Base-by-base conservation (phyloP, 2,329 filamentous ascomycete genomes). In the Epichloe uncinata region DNA sequence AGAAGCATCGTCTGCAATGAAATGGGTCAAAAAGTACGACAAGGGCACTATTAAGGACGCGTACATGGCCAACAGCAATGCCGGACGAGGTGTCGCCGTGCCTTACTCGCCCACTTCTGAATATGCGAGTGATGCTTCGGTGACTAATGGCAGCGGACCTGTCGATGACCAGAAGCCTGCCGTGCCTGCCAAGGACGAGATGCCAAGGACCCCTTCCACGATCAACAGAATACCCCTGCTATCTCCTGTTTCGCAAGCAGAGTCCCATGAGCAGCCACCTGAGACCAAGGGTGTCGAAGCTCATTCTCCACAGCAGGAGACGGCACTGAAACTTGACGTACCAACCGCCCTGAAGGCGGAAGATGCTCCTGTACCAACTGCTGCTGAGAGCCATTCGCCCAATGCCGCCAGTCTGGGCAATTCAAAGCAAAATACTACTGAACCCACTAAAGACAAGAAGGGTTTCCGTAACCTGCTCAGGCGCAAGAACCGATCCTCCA, bases 1-100 rank as follows among this genome's bases (percentile, higher is more conserved):
- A 48, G 93, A 95, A 64, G 91, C 90, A 16, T 93, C 86, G 8
- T 86, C 89, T 22, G 93, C 93, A 1, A 84, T 98, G 82, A 95
- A 95, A 66, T 98, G 93, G 93, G 88, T 91, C 34, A 91, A 77
- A 66, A 89, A 89, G 60, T 97, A 96, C 63, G 93, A 97, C 68
- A 94, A 93, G 68, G 83, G 93, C 60, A 75, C 84, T 7, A 84
- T 95, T 54, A 82, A 89, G 49, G 82, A 87, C 55, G 82, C 87
- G n/a, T 97, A 97, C 66, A 74, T 97, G 47, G 79, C 81, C 43
- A 83, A 94, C 61, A 72, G 70, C 45, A 79, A 75, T 56, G 82
- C 85, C 41, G 89, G 90, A 20, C 85, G 79, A 52, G 87, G 87
- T 12, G 55, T 70, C 38, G 52, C 63, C 16, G 55, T 69, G 34